Evolutionary conservation across 2,329 filamentous ascomycete species (phyloP), one percentile per base, ranked within the genome.

Genomic region (Colletotrichum nymphaeae): DNA sequence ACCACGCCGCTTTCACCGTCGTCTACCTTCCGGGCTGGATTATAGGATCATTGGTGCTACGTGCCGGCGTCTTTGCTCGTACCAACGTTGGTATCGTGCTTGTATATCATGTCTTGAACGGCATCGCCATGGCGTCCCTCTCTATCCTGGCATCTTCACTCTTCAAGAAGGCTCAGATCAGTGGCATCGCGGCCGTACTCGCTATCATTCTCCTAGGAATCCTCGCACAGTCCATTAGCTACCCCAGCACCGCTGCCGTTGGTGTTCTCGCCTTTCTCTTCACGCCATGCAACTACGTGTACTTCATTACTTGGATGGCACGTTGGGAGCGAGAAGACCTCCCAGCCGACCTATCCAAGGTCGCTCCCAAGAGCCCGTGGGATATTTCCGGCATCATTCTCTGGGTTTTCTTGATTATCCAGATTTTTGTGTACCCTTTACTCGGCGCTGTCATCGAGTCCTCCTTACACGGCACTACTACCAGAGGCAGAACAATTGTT

Each of bases 111-210:
- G 84, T 98, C 56, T 84, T 97, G 3, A 86, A 89, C n/a, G 95
- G 95, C 7, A 84, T 97, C 4, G 89, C 95, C 3, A 85, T 97
- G 58, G 90, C 93, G 0, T 97, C 94, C 56, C 93, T 95, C 80
- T 94, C 95, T 2, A 90, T 98, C 67, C 88, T 97, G 53, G 93
- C 93, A 30, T 94, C 93, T 0, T 90, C 93, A 9, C 93, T 98
- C 78, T 98, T 98, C 86, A 93, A 90, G 77, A 95, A 93, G 79
- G 92, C 95, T 0, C 95, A 98, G 81, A 89, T 98, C 4, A 97
- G 94, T 70, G 95, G 96, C 32, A 96, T 97, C 75, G 91, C 91
- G 0, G 89, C 94, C 53, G 92, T 93, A 9, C 92, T 98, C 30
- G 83, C 90, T 22, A 92, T 90, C 14, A 88, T 97, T 30, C 83